phyloP scores from a whole-genome alignment of 108 stramenopile genomes.

The Skeletonema tropicum region DNA sequence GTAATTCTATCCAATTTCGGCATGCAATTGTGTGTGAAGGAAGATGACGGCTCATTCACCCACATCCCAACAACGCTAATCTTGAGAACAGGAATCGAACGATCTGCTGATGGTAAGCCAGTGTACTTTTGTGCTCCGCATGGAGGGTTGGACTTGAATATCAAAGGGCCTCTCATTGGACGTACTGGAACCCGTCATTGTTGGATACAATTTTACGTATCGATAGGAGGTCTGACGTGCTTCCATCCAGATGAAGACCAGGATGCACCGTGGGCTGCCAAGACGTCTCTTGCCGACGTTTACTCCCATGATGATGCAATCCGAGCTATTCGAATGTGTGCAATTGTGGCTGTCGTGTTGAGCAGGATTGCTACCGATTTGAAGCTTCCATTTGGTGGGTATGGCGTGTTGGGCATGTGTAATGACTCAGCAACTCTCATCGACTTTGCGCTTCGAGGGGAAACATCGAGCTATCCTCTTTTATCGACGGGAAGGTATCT shows the following conservation, averaged over 20 bases:
- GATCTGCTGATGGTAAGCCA: slow-evolving; percentile 3
- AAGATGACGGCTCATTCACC: slow-evolving; percentile 54
- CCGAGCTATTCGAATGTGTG: slow-evolving; percentile 54
- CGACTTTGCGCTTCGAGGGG: slow-evolving; percentile 51
- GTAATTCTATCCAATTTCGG: slow-evolving; percentile 61
- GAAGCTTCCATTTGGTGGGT: slow-evolving; percentile 62
- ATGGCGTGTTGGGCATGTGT: slow-evolving; percentile 65
- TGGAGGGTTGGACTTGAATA: slow-evolving; percentile 42
- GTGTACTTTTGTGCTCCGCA: slow-evolving; percentile 30
- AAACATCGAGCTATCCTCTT: slow-evolving; percentile 60
- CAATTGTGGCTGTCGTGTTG: slow-evolving; percentile 47
- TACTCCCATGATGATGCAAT: slow-evolving; percentile 40
- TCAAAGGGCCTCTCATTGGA: slow-evolving; percentile 38
- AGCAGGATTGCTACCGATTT: slow-evolving; percentile 61
- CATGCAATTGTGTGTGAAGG: slow-evolving; percentile 57
- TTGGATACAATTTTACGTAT: slow-evolving; percentile 53
- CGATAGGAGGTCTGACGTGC: slow-evolving; percentile 48
- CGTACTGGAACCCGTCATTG: slow-evolving; percentile 4
- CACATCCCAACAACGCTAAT: slow-evolving; percentile 56
- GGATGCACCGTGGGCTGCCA: slow-evolving; percentile 63
- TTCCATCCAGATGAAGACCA: slow-evolving; percentile 72
- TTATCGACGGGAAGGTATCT: slow-evolving; percentile 58
- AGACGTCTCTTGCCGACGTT: slow-evolving; percentile 21
- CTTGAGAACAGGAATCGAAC: slow-evolving; percentile 29
- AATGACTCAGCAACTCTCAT: slow-evolving; percentile 65